Conservation (phyloP, 2,329 filamentous ascomycete genomes). For the Pyrenophora graminea region DNA sequence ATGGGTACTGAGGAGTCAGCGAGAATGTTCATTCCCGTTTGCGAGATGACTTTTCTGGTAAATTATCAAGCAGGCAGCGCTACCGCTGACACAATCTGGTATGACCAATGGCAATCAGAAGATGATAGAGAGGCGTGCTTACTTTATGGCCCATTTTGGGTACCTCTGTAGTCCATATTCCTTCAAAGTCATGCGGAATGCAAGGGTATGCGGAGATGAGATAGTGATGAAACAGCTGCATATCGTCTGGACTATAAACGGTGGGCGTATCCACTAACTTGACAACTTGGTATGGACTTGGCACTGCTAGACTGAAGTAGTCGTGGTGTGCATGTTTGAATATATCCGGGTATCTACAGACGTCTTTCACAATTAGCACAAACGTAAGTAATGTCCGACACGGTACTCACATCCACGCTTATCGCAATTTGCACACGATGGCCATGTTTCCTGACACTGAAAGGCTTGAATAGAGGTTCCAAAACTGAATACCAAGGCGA, state of each 20-base stretch:
- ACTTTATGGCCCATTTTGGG: constrained; percentile 23
- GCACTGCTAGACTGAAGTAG: constrained; percentile 12
- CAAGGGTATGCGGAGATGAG: constrained; percentile 48
- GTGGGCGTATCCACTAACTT: constrained; percentile 21
- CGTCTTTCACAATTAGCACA: constrained; percentile 5
- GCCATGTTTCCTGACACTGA: constrained; percentile 47
- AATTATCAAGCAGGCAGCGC: too few species aligned
- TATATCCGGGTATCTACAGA: constrained; percentile 41
- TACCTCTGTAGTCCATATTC: constrained; percentile 24
- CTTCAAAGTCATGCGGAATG: constrained; percentile 19
- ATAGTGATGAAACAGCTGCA: constrained; percentile 61
- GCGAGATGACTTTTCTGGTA: background rate
- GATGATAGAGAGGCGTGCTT: background rate
- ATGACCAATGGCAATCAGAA: too few species aligned
- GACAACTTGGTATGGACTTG: constrained; percentile 17
- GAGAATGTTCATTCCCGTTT: background rate
- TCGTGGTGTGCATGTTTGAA: constrained; percentile 22
- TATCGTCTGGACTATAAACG: constrained; percentile 51
- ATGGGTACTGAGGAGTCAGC: constrained; percentile 23
- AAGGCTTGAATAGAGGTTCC: background rate
- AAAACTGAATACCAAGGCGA: background rate
- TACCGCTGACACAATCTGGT: too few species aligned
- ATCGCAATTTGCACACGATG: constrained; percentile 46
- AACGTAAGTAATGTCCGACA: background rate
- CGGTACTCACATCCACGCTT: constrained; percentile 29